phyloP scores from a whole-genome alignment of 2,329 filamentous ascomycete species.

The Elsinoe necatrix region DNA sequence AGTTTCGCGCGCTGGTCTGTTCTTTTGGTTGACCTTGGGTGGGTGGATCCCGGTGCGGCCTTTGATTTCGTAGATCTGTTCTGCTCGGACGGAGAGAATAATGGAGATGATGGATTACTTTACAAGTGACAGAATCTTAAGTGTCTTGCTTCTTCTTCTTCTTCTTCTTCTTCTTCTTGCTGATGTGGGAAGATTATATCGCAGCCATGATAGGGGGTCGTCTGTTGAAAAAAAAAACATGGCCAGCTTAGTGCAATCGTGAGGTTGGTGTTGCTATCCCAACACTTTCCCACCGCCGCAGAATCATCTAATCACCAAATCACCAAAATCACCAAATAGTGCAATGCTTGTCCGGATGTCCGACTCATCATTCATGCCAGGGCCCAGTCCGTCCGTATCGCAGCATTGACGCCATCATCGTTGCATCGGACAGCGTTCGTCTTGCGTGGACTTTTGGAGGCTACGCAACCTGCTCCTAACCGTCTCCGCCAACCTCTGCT shows the following conservation, averaged over 20 bases:
- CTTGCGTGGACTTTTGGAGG: background rate
- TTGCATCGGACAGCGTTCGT: background rate
- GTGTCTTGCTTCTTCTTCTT: no score
- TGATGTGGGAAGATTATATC: background rate
- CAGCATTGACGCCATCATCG: background rate
- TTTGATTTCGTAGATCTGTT: background rate
- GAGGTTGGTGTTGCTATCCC: constrained; percentile 5
- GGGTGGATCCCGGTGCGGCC: background rate
- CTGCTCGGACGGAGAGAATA: background rate
- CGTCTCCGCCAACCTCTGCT: background rate
- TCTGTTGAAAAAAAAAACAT: background rate
- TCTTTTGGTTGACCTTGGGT: background rate
- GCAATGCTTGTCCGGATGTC: background rate
- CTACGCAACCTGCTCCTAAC: background rate
- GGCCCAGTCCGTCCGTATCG: background rate
- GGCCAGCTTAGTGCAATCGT: background rate
- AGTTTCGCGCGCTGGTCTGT: background rate
- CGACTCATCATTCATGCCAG: constrained; percentile 4
- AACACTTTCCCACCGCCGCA: background rate
- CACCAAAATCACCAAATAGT: background rate
- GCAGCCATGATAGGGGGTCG: background rate
- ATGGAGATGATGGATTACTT: background rate
- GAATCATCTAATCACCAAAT: no score
- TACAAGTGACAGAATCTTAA: background rate
- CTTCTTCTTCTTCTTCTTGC: no score